Conservation (phyloP, 192 early-diverging fungal species). For the Podila epigama region DNA sequence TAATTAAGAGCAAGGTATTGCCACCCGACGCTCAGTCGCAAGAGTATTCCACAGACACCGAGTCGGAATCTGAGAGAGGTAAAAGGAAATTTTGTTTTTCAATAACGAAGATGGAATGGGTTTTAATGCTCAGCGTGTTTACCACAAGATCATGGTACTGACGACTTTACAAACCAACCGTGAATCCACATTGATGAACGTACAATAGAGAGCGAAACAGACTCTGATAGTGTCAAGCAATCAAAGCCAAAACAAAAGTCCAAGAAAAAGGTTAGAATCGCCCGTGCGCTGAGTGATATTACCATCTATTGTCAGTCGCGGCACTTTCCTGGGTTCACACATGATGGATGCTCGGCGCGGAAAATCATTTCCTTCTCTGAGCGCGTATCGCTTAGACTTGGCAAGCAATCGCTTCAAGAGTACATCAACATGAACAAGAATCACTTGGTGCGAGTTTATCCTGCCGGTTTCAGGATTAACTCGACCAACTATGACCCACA, state of each 20-base stretch:
- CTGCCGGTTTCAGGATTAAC: slow-evolving; percentile 76
- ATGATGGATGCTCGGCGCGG: slow-evolving; percentile 58
- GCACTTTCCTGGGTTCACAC: slow-evolving; percentile 65
- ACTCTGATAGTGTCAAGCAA: slow-evolving; percentile 29
- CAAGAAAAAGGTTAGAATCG: slow-evolving; percentile 50
- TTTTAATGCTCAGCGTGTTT: neutral
- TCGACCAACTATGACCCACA: slow-evolving; percentile 89
- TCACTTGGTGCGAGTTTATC: slow-evolving; percentile 83
- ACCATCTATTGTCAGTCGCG: slow-evolving; percentile 69
- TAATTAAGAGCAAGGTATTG: slow-evolving; percentile 74
- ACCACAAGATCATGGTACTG: too few species aligned
- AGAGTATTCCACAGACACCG: slow-evolving; percentile 50
- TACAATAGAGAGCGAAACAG: slow-evolving; percentile 48
- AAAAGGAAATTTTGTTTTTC: slow-evolving; percentile 3
- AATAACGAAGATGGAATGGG: neutral
- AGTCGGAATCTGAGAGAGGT: slow-evolving; percentile 50
- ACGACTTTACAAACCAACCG: too few species aligned
- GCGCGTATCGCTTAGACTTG: slow-evolving; percentile 59
- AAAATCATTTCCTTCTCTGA: slow-evolving; percentile 77
- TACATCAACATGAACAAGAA: slow-evolving; percentile 65
- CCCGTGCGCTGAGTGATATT: slow-evolving; percentile 63
- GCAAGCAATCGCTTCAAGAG: slow-evolving; percentile 57
- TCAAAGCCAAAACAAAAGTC: slow-evolving; percentile 30
- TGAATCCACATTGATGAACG: too few species aligned
- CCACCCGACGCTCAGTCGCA: slow-evolving; percentile 7